These are phyloP conservation scores for Musa acuminata DNA, from an alignment of 176 grass and related monocot genomes.

Conservation along the genomic window DNA sequence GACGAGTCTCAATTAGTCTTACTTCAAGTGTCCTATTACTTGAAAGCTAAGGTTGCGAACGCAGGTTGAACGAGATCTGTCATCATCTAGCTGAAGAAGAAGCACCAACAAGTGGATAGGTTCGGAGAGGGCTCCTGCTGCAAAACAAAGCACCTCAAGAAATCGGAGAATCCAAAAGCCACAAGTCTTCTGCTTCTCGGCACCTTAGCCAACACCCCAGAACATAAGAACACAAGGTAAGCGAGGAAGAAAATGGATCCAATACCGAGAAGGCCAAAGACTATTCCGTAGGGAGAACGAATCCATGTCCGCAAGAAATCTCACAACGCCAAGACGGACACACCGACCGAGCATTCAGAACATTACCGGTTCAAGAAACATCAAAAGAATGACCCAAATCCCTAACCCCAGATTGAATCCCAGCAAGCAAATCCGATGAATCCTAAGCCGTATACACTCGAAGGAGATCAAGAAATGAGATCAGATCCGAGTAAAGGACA, in stretches of 20 bases:
- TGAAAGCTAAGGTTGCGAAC: fast-evolving
- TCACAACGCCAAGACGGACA: not conserved
- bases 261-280: not conserved
- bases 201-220: not conserved
- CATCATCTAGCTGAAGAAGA: not conserved
- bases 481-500: too few species aligned
- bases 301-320: not conserved
- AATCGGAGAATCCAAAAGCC: not conserved
- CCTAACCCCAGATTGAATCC: not conserved
- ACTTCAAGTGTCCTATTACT: too few species aligned
- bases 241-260: too few species aligned
- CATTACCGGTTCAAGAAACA: not conserved
- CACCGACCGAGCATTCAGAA: not conserved
- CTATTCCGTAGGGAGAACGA: not conserved
- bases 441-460: not conserved
- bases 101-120: not conserved
- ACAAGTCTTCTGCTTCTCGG: not conserved
- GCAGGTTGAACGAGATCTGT: too few species aligned
- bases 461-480: too few species aligned
- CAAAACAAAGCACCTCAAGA: too few species aligned
- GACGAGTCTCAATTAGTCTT: not conserved
- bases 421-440: not conserved
- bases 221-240: too few species aligned
- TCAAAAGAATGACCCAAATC: not conserved
- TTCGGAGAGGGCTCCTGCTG: too few species aligned